Evolutionary conservation across 768 basidiomycete species (phyloP), one percentile per base, ranked within the genome.

Genomic region (Roridomyces roridus): DNA sequence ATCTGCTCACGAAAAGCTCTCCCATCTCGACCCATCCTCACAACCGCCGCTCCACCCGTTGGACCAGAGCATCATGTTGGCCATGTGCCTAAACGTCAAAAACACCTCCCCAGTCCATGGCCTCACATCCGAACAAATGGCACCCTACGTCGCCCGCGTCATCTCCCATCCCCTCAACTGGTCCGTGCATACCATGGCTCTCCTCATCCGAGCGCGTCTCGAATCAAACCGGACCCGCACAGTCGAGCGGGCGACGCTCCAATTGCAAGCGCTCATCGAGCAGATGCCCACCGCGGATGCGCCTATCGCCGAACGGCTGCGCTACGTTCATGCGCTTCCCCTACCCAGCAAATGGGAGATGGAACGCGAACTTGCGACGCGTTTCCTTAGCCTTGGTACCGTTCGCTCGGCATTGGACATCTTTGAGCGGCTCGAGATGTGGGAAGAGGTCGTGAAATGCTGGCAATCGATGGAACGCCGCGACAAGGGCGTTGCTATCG

Each of bases 101-200:
- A 96, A 96, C 69, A 92, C 89, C 0, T 92, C 93, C 3, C 96
- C 96, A 17, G 76, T 81, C 42, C 92, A 96, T 73, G 96, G 95
- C 12, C 82, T 99, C 49, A 97, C 96, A 25, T 80, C 82, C 46
- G 92, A 93, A 65, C 95, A 98, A 68, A 96, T 98, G 91, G 71
- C 86, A 3, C 91, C 97, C 12, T 98, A 96, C 79, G 85, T 98
- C 54, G 72, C 87, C 12, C 90, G 96, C 34, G 93, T 98, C 34
- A 84, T 98, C 62, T 79, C 87, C 1, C 93, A 98, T 68, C 94
- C 95, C 2, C 77, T 80, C 51, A 98, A 98, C 71, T 99, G 97
- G 97, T 91, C 94, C 6, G 80, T 98, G 26, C 94, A 98, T 74
- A 96, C 96, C 34, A 96, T 96, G 86, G 96, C 94, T 25, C 86